Base-by-base conservation (phyloP, 345 rosid species). In the Pistacia vera region DNA sequence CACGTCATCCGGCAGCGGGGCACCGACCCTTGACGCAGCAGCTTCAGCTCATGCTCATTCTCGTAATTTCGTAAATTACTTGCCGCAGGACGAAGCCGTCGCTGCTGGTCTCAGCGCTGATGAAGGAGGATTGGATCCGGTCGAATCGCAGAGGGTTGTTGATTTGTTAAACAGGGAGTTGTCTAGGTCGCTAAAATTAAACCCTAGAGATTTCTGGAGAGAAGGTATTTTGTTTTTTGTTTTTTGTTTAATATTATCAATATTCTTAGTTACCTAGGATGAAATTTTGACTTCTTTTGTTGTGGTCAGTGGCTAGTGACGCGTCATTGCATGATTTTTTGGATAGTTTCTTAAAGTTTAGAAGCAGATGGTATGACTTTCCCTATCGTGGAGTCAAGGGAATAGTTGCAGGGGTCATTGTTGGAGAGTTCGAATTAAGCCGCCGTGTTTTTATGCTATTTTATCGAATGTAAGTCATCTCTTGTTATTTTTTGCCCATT, bases 361-460 rank as follows among this genome's bases (percentile, higher is more conserved):
- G 97, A 79, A 89, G 89, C 85, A 92, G 98, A 72, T 96, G 99
- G 99, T 96, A 91, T 75, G 99, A 96, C 87, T 93, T 93, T 61
- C 97, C 97, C 41, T 85, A 90, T 79, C 99, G 88, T 72, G 93
- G 97, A 74, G 92, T 85, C 77, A 96, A 92, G 80, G 94, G 93
- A 57, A 87, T 89, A 5, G 90, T 92, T 64, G 98, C 99, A 4
- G 98, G 98, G 44, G 88, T 96, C 4, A 83, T 96, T 80, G 93
- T 93, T 5, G 99, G 97, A 61, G 99, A 96, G 77, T 63, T 81
- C 52, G 98, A 92, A 52, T 75, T 96, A 64, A 81, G 92, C 78
- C 92, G 92, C 70, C 98, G 98, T 46, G 87, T 92, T 70, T 93
- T 93, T 79, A 91, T 92, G 99, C 73, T 92, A 68, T 82, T 96